Evolutionary conservation across 1,139 yeast genomes (phyloP).

Genomic region (Geotrichum australiense): DNA sequence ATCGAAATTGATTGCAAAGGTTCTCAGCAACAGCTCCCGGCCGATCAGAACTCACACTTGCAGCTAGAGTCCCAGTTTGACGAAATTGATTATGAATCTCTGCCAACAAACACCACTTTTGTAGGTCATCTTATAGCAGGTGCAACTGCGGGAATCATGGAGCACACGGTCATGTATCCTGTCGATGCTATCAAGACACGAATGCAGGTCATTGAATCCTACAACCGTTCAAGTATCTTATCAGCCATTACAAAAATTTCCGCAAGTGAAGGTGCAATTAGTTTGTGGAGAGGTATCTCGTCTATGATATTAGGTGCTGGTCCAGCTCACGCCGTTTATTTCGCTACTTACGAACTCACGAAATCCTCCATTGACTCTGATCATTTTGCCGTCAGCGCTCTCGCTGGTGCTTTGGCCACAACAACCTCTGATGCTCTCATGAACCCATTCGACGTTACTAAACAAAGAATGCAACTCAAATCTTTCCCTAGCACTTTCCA

Average conservation of each 20-base stretch:
- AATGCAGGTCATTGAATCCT: slow-evolving; percentile 65
- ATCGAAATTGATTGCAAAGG: neutral
- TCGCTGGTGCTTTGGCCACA: slow-evolving; percentile 93
- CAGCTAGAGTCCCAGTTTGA: slow-evolving; percentile 22
- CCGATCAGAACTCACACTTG: neutral
- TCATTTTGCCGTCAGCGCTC: slow-evolving; percentile 60
- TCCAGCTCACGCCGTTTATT: slow-evolving; percentile 97
- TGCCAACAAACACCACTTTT: slow-evolving; percentile 82
- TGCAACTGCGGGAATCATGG: slow-evolving; percentile 96
- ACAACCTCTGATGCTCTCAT: slow-evolving; percentile 88
- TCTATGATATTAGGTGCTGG: slow-evolving; percentile 98
- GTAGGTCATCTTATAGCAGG: slow-evolving; percentile 84
- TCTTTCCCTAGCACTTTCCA: slow-evolving; percentile 31
- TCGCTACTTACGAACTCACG: slow-evolving; percentile 87
- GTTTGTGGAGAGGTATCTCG: slow-evolving; percentile 92
- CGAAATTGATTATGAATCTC: slow-evolving; percentile 69
- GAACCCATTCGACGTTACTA: slow-evolving; percentile 96
- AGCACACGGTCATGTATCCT: slow-evolving; percentile 95
- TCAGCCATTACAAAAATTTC: slow-evolving; percentile 66
- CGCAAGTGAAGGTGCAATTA: slow-evolving; percentile 82
- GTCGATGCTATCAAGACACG: slow-evolving; percentile 89
- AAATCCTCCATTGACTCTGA: slow-evolving; percentile 49
- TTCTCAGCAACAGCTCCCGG: neutral
- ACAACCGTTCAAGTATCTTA: slow-evolving; percentile 44
- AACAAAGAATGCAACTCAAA: slow-evolving; percentile 69